These are phyloP conservation scores for Trichoderma sp. DNA, from an alignment of 2,329 filamentous ascomycete species.

Conservation along the genomic window DNA sequence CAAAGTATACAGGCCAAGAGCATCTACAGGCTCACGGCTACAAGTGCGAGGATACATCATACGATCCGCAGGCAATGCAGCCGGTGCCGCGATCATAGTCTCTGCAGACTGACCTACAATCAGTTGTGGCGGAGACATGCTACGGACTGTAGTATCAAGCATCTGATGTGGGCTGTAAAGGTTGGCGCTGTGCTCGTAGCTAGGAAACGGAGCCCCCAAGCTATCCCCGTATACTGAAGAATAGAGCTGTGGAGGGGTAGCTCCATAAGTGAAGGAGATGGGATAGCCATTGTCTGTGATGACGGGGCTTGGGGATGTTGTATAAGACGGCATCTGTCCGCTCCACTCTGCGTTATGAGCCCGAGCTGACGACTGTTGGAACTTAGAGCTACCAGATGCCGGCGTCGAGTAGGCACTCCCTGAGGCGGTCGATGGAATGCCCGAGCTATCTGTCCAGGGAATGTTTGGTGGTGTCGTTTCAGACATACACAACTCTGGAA, in stretches of 20 bases:
- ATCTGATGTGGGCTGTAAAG: slow-evolving; percentile 39
- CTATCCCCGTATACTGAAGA: slow-evolving; percentile 34
- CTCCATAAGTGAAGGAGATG: slow-evolving; percentile 32
- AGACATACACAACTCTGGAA: slow-evolving; percentile 26
- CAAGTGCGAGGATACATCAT: slow-evolving; percentile 37
- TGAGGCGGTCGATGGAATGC: slow-evolving; percentile 46
- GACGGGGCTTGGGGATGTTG: slow-evolving; percentile 24
- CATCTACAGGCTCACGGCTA: slow-evolving; percentile 42
- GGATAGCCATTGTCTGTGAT: slow-evolving; percentile 27
- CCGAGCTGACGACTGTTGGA: slow-evolving; percentile 28
- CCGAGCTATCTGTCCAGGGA: slow-evolving; percentile 39
- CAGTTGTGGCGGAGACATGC: slow-evolving; percentile 49
- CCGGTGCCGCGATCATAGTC: slow-evolving; percentile 47
- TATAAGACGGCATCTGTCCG: slow-evolving; percentile 31
- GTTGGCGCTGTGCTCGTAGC: slow-evolving; percentile 37
- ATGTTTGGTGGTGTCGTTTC: slow-evolving; percentile 24
- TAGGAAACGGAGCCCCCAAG: slow-evolving; percentile 33
- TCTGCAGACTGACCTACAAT: slow-evolving; percentile 48
- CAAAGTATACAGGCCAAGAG: slow-evolving; percentile 36
- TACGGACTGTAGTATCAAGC: slow-evolving; percentile 47
- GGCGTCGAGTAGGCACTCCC: slow-evolving; percentile 49
- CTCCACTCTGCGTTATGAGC: slow-evolving; percentile 36
- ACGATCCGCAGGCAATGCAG: slow-evolving; percentile 38
- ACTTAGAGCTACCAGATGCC: slow-evolving; percentile 39
- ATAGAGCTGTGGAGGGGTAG: slow-evolving; percentile 34